Evolutionary conservation across 805 yeast species (phyloP).

Genomic region (Wickerhamomyces chaumierensis): DNA sequence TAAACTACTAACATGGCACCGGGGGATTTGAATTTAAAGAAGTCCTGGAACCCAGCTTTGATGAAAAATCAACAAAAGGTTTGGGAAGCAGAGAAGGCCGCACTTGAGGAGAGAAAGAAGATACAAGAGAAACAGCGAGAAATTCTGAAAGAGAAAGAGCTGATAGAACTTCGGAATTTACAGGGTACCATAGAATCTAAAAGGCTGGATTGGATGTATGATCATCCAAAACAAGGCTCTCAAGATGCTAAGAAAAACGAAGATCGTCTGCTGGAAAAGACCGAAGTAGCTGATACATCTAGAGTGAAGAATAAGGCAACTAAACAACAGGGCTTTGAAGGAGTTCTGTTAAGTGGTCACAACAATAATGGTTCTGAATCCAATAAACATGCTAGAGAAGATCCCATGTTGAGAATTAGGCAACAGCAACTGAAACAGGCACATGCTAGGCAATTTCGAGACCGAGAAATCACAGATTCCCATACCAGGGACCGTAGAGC

Average conservation of each 20-base stretch:
- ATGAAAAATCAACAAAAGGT: conserved; percentile 77
- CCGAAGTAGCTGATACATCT: conserved; percentile 33
- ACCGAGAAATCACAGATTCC: too few species aligned
- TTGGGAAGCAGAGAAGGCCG: conserved; percentile 72
- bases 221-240: conserved; percentile 28
- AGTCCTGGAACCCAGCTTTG: conserved; percentile 93
- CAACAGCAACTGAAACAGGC: conserved; percentile 10
- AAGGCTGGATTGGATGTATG: conserved; percentile 83
- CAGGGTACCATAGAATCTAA: conserved; percentile 30
- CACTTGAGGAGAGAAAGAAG: conserved; percentile 55
- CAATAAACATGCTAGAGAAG: conserved; percentile 24
- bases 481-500: too few species aligned
- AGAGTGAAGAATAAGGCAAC: too few species aligned
- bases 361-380: too few species aligned
- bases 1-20: conserved; percentile 31
- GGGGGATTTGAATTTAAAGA: conserved; percentile 78
- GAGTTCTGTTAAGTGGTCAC: conserved; percentile 1
- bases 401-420: conserved; percentile 38
- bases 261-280: conserved; percentile 42
- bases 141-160: conserved; percentile 48
- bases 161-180: conserved; percentile 39
- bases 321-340: conserved; percentile 17
- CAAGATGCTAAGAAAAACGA: conserved; percentile 23
- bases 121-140: conserved; percentile 56
- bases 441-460: too few species aligned